These are phyloP conservation scores for Fusarium camptoceras DNA, from an alignment of 2,329 filamentous ascomycete genomes.

Conservation along the genomic window DNA sequence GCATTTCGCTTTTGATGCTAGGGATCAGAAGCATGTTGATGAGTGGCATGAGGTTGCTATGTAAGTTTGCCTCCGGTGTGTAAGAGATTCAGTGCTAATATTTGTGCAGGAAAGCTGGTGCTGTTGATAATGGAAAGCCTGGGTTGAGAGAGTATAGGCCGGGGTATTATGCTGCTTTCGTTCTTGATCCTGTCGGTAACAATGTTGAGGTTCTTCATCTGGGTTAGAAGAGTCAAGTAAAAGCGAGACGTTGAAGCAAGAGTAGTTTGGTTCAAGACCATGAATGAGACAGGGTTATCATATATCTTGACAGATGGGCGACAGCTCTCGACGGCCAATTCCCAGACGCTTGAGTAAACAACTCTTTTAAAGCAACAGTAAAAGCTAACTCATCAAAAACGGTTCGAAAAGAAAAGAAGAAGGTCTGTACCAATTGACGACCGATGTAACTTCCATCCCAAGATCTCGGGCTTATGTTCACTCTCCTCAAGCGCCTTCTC, in stretches of 20 bases:
- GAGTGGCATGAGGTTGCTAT: conserved; percentile 44
- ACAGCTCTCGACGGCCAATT: conserved; percentile 1
- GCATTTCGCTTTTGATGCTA: conserved; percentile 41
- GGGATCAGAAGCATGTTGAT: conserved; percentile 33
- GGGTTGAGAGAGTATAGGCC: conserved; percentile 59
- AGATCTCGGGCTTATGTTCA: no score
- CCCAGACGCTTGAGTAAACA: background rate
- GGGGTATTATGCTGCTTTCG: conserved; percentile 64
- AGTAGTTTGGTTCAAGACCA: no score
- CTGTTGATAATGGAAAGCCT: conserved; percentile 61
- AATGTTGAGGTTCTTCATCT: conserved; percentile 61
- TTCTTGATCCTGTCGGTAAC: conserved; percentile 63
- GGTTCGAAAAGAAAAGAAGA: no score
- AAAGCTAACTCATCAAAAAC: no score
- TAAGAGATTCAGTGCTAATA: background rate
- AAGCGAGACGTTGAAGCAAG: no score
- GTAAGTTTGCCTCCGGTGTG: conserved; percentile 17
- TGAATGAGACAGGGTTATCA: no score
- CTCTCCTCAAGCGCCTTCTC: conserved; percentile 23
- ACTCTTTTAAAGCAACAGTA: no score
- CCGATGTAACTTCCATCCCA: accelerated
- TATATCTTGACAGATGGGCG: no score
- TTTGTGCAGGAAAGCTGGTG: conserved; percentile 55
- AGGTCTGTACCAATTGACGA: no score
- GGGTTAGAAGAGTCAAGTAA: background rate